A percentile compares a stretch with the other conserved stretches of the same genome.
These are phyloP conservation scores for Komagataella phaffii DNA, from an alignment of 805 yeast genomes.

Conservation along the genomic window DNA sequence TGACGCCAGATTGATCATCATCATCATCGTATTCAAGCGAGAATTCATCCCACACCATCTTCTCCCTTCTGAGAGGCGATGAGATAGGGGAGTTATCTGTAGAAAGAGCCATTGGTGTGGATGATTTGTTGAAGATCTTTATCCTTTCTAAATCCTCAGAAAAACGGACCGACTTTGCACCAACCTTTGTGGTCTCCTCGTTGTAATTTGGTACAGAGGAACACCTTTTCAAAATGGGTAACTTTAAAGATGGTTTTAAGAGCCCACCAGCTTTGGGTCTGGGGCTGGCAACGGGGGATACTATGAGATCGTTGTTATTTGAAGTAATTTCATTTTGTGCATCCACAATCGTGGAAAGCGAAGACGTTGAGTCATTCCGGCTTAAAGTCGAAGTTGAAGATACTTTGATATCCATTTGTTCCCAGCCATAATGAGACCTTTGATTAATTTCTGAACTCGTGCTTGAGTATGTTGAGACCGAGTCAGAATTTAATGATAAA, in stretches of 20 bases:
- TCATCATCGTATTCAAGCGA: constrained; percentile 10
- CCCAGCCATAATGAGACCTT: background rate
- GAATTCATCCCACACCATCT: constrained; percentile 9
- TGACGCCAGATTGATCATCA: constrained; percentile 11
- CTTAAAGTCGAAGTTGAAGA: background rate
- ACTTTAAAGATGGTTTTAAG: constrained; percentile 32
- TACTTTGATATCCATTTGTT: background rate
- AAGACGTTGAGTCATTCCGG: background rate
- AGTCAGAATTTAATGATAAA: constrained; percentile 4
- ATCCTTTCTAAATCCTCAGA: constrained; percentile 47
- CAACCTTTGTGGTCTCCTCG: background rate
- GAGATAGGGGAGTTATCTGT: constrained; percentile 35
- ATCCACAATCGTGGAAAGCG: constrained; percentile 1
- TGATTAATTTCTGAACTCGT: constrained; percentile 2
- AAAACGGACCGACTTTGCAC: constrained; percentile 48
- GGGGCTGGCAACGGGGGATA: constrained; percentile 6
- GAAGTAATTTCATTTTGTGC: background rate
- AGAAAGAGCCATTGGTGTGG: constrained; percentile 53
- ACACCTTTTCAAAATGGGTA: constrained; percentile 23
- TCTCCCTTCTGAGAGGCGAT: constrained; percentile 9
- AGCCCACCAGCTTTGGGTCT: constrained; percentile 42
- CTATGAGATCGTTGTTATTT: background rate
- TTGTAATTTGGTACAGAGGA: constrained; percentile 32
- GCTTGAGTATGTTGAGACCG: constrained; percentile 14
- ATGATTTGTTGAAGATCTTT: constrained; percentile 48